phyloP scores from a whole-genome alignment of 75 land plant genomes.

The Pinus tabuliformis region DNA sequence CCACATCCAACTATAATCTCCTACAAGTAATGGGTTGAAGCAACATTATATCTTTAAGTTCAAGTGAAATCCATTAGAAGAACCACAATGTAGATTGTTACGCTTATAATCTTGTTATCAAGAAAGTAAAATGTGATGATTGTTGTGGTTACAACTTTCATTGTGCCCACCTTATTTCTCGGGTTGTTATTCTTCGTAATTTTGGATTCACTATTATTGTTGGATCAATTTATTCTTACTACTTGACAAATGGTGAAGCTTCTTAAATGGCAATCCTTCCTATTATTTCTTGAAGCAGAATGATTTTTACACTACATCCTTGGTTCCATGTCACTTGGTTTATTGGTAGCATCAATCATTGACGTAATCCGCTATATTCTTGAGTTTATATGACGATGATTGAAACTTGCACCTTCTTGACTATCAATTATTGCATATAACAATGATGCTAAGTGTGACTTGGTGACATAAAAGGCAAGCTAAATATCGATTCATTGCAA shows the following conservation, averaged over 20 bases:
- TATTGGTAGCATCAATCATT: slow-evolving; percentile 61
- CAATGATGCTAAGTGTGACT: too few species aligned
- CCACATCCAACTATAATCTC: slow-evolving; percentile 12
- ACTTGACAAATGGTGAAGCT: slow-evolving; percentile 80
- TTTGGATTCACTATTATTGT: slow-evolving; percentile 88
- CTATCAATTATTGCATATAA: too few species aligned
- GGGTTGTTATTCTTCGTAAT: slow-evolving; percentile 75
- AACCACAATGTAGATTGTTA: slow-evolving; percentile 73
- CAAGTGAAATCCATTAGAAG: slow-evolving; percentile 62
- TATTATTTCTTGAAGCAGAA: slow-evolving; percentile 68
- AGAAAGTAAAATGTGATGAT: slow-evolving; percentile 55
- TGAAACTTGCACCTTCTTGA: slow-evolving; percentile 25
- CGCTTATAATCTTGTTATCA: slow-evolving; percentile 63
- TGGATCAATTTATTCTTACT: slow-evolving; percentile 86
- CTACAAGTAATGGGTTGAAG: slow-evolving; percentile 82
- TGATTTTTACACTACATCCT: slow-evolving; percentile 66
- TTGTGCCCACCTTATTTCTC: slow-evolving; percentile 61
- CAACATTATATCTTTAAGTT: slow-evolving; percentile 76
- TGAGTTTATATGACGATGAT: slow-evolving; percentile 52
- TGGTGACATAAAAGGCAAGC: too few species aligned
- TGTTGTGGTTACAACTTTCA: slow-evolving; percentile 85
- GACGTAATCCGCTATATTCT: slow-evolving; percentile 68
- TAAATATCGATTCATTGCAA: too few species aligned
- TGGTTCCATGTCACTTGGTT: slow-evolving; percentile 87
- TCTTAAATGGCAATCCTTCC: slow-evolving; percentile 79